Percentiles rank a stretch among this genome's conserved stretches.
phyloP scores from a whole-genome alignment of 495 filamentous ascomycete genomes.

The Trichoderma asperelloides region DNA sequence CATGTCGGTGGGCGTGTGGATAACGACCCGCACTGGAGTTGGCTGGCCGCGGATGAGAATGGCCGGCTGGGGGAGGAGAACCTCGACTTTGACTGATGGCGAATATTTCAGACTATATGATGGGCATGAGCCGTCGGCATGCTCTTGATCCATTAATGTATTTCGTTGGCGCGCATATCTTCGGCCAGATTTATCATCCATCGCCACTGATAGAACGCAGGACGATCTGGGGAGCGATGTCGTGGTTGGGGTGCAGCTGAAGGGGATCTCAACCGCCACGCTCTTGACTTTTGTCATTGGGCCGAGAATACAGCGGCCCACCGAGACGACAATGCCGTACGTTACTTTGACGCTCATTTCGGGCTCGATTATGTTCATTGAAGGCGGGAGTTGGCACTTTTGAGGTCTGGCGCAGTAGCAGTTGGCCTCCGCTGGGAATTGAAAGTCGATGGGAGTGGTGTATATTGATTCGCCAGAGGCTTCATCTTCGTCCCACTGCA shows the following conservation, averaged over 20 bases:
- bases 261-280: not conserved
- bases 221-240: not conserved
- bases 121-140: not conserved
- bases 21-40: not conserved
- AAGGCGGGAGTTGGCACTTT: not conserved
- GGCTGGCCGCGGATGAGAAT: not conserved
- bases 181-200: not conserved
- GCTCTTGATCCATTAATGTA: not conserved
- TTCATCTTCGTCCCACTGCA: not conserved
- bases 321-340: not conserved
- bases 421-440: not conserved
- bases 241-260: not conserved
- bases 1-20: not conserved
- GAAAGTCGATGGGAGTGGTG: not conserved
- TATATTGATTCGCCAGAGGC: not conserved
- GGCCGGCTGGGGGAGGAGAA: not conserved
- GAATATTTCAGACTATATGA: not conserved
- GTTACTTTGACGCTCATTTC: not conserved
- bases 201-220: not conserved
- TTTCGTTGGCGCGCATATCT: not conserved
- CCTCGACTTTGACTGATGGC: not conserved
- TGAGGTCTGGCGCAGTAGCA: not conserved
- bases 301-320: not conserved
- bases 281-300: not conserved
- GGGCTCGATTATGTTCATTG: not conserved